These are phyloP conservation scores for Juglanconis juglandina DNA, from an alignment of 2,329 filamentous ascomycete species.

Conservation along the genomic window DNA sequence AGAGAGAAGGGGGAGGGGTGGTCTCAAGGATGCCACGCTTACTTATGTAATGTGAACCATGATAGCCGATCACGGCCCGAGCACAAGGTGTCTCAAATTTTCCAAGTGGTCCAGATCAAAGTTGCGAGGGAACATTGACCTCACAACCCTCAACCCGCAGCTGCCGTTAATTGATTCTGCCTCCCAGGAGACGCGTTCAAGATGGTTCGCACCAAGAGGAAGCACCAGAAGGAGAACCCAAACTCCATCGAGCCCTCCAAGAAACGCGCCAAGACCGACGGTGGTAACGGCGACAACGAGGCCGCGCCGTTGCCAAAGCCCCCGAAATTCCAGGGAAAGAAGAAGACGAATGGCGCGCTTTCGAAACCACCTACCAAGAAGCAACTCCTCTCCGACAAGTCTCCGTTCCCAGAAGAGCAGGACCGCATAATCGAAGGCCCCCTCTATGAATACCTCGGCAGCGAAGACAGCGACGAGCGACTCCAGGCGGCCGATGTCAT, in stretches of 20 bases:
- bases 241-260: constrained; percentile 16
- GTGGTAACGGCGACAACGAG: constrained; percentile 18
- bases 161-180: too few species aligned
- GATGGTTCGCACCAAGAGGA: constrained; percentile 20
- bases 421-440: constrained; percentile 56
- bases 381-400: constrained; percentile 32
- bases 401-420: constrained; percentile 52
- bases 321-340: constrained; percentile 10
- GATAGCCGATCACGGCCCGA: too few species aligned
- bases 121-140: too few species aligned
- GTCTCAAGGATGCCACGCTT: too few species aligned
- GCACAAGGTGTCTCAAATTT: too few species aligned
- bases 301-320: constrained; percentile 22
- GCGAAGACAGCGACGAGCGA: constrained; percentile 54
- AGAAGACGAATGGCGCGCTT: constrained; percentile 11
- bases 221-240: constrained; percentile 17
- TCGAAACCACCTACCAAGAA: constrained; percentile 28
- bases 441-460: constrained; percentile 60
- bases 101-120: too few species aligned
- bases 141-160: too few species aligned
- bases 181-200: not conserved
- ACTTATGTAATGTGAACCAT: too few species aligned
- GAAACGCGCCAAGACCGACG: constrained; percentile 22
- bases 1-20: too few species aligned
- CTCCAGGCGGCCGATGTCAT: constrained; percentile 58